phyloP scores from a whole-genome alignment of 495 filamentous ascomycete species.

The Aspergillus funiculosus region DNA sequence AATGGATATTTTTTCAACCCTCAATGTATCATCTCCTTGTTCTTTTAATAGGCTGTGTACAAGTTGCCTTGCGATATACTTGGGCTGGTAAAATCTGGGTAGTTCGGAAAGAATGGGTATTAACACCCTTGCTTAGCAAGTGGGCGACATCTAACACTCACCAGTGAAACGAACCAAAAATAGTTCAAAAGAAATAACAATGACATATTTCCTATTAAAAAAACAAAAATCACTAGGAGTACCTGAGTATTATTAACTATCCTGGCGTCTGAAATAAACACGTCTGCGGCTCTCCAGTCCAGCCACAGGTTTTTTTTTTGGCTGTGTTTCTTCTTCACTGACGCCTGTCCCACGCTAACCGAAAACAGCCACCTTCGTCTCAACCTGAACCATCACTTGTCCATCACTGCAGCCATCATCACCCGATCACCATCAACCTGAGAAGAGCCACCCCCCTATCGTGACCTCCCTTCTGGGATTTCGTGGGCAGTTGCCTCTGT shows the following conservation, averaged over 20 bases:
- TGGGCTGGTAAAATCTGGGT: no score
- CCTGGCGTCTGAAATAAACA: no score
- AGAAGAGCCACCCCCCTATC: slow-evolving; percentile 22
- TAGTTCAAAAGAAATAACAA: no score
- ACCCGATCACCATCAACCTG: slow-evolving; percentile 23
- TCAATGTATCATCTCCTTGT: no score
- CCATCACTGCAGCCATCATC: slow-evolving; percentile 24
- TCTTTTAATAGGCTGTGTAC: no score
- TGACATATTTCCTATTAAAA: no score
- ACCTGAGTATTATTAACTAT: background rate
- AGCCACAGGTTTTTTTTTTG: slow-evolving; percentile 25
- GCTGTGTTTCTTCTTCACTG: slow-evolving; percentile 11
- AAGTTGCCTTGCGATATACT: no score
- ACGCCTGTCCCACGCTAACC: slow-evolving; percentile 32
- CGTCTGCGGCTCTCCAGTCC: slow-evolving; percentile 11
- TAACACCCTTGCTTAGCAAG: no score
- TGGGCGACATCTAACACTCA: no score
- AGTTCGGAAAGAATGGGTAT: no score
- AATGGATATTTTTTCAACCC: no score
- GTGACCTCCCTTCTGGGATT: slow-evolving; percentile 26
- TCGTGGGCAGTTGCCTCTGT: slow-evolving; percentile 26
- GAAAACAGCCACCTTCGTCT: slow-evolving; percentile 42
- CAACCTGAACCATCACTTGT: slow-evolving; percentile 32
- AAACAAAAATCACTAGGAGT: background rate
- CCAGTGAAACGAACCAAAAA: no score